Percentiles rank a stretch among this genome's conserved stretches.
These are phyloP conservation scores for Sporothrix variecibatus DNA, from an alignment of 2,329 filamentous ascomycete genomes.

Conservation along the genomic window DNA sequence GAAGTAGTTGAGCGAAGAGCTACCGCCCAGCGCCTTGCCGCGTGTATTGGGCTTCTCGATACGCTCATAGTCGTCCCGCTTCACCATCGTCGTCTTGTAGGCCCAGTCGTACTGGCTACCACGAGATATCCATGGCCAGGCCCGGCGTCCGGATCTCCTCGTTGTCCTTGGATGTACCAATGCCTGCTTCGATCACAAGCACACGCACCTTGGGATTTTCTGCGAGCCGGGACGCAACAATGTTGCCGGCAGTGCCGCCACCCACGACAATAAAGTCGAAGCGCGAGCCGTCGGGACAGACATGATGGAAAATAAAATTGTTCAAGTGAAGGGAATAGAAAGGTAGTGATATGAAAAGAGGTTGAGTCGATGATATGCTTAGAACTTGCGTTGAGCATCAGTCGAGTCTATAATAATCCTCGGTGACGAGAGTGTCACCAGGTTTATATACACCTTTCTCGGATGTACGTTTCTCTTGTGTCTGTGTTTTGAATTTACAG, in stretches of 20 bases:
- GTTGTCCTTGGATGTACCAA: too few relatives aligned
- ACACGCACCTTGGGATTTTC: slow-evolving; percentile 45
- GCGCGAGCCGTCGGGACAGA: not conserved
- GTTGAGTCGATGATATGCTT: not conserved
- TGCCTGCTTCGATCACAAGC: slow-evolving; percentile 49
- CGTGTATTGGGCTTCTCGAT: slow-evolving; percentile 42
- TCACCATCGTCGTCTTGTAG: slow-evolving; percentile 32
- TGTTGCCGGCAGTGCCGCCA: slow-evolving; percentile 52
- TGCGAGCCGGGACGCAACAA: slow-evolving; percentile 51
- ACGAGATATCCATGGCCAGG: slow-evolving; percentile 41
- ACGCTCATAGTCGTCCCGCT: too few relatives aligned
- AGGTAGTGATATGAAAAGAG: not conserved
- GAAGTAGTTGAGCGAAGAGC: slow-evolving; percentile 63
- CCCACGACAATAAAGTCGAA: slow-evolving; percentile 47
- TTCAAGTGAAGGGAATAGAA: not conserved
- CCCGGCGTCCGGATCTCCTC: slow-evolving; percentile 24
- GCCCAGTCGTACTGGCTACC: slow-evolving; percentile 46
- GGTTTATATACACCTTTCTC: not conserved
- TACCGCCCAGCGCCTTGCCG: slow-evolving; percentile 59
- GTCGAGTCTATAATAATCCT: not conserved
- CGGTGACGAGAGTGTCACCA: not conserved
- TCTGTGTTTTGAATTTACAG: not conserved
- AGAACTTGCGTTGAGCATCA: not conserved
- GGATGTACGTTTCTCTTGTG: not conserved
- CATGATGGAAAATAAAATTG: too few relatives aligned